phyloP scores from a whole-genome alignment of 2,329 filamentous ascomycete genomes.

The Exophiala phaeomuriformis region DNA sequence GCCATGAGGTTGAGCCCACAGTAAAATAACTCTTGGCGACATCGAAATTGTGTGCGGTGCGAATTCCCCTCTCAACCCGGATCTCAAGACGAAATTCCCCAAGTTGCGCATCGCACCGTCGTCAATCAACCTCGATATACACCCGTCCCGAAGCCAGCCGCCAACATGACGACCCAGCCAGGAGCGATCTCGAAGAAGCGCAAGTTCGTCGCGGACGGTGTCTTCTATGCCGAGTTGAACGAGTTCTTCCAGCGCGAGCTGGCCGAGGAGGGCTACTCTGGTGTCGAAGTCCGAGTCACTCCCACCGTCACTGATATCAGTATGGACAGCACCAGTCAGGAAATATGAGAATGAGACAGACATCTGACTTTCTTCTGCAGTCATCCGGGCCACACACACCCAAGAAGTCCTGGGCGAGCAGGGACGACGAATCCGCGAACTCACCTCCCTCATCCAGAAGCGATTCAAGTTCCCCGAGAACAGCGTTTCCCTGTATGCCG shows the following conservation, averaged over 20 bases:
- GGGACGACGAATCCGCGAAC: constrained; percentile 98
- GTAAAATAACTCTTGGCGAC: constrained; percentile 13
- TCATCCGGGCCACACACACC: constrained; percentile 99
- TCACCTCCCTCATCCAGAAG: constrained; percentile 99
- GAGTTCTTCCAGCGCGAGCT: constrained; percentile 99
- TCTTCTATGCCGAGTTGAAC: constrained; percentile 99
- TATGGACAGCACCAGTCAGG: constrained; percentile 34
- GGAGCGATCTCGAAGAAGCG: constrained; percentile 48
- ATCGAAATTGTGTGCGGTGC: constrained; percentile 6
- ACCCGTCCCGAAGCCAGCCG: background rate
- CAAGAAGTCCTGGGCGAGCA: constrained; percentile 99
- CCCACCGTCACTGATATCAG: constrained; percentile 99
- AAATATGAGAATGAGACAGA: background rate
- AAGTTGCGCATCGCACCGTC: constrained; percentile 3
- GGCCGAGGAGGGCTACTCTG: constrained; percentile 99
- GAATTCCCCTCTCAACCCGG: background rate
- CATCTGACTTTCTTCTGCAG: constrained; percentile 30
- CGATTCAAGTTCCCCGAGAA: constrained; percentile 99
- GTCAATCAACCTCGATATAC: background rate
- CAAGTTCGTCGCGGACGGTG: constrained; percentile 92
- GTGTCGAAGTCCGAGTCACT: constrained; percentile 99
- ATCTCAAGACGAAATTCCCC: background rate
- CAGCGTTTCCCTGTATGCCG: constrained; percentile 98
- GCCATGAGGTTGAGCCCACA: background rate
- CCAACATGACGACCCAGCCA: constrained; percentile 44